Conservation (phyloP, 2,329 filamentous ascomycete genomes). For the Aureobasidium sp. region DNA sequence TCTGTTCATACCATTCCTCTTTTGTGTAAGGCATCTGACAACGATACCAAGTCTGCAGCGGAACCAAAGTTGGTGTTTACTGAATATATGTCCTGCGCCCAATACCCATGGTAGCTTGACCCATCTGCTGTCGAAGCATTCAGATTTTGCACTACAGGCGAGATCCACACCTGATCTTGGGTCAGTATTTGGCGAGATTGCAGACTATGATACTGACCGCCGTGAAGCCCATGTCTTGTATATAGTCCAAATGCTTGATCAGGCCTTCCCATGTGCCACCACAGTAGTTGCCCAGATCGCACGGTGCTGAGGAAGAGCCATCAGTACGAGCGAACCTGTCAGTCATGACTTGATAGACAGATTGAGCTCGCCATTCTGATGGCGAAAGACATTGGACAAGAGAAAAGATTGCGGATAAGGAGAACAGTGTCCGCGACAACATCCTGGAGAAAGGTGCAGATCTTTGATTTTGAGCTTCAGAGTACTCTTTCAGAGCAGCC, state of each 20-base stretch:
- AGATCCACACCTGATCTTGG: slow-evolving; percentile 40
- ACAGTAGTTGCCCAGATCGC: slow-evolving; percentile 42
- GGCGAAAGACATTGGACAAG: slow-evolving; percentile 10
- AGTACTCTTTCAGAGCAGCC: not conserved
- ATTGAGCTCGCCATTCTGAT: slow-evolving; percentile 33
- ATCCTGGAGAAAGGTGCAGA: not conserved
- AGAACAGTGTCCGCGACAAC: not conserved
- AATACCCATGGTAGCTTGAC: slow-evolving; percentile 51
- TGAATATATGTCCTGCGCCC: slow-evolving; percentile 43
- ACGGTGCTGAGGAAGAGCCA: slow-evolving; percentile 32
- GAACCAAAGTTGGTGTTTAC: slow-evolving; percentile 34
- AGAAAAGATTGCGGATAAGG: not conserved
- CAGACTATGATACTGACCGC: slow-evolving; percentile 36
- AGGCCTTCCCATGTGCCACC: slow-evolving; percentile 57
- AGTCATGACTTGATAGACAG: slow-evolving; percentile 39
- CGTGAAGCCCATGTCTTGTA: slow-evolving; percentile 54
- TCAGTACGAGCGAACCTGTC: slow-evolving; percentile 37
- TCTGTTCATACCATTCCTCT: slow-evolving; percentile 28
- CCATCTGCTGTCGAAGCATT: slow-evolving; percentile 28
- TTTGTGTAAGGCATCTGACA: slow-evolving; percentile 30
- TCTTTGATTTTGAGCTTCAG: not conserved
- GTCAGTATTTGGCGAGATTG: not conserved
- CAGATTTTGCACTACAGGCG: slow-evolving; percentile 45
- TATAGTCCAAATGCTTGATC: slow-evolving; percentile 54
- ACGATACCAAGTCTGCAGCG: slow-evolving; percentile 29